A percentile compares a stretch with the other conserved stretches of the same genome.
Conservation (phyloP, 2,329 filamentous ascomycete species). For the Neoarthrinium moseri region DNA sequence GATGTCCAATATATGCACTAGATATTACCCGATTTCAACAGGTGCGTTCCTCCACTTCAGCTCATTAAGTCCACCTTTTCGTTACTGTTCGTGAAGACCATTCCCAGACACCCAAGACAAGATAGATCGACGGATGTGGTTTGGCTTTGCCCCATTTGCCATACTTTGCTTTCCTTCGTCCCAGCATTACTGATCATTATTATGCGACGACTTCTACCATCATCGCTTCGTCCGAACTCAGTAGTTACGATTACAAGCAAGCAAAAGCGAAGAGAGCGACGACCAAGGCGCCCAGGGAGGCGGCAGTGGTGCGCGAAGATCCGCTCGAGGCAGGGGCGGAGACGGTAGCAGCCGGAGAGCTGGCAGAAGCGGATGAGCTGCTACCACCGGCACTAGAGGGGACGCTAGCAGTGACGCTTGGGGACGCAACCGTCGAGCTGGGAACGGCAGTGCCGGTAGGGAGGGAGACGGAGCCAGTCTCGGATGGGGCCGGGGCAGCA, state of each 20-base stretch:
- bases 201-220: not conserved
- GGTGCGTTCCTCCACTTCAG: not conserved
- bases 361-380: slow-evolving; percentile 7
- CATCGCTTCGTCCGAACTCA: slow-evolving; percentile 5
- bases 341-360: slow-evolving; percentile 19
- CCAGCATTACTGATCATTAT: slow-evolving; percentile 7
- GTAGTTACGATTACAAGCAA: slow-evolving; percentile 33
- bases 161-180: not conserved
- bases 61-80: not conserved
- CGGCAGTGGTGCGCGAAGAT: slow-evolving; percentile 27
- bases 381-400: not conserved
- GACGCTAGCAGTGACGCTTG: slow-evolving; percentile 11
- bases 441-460: slow-evolving; percentile 7
- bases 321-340: slow-evolving; percentile 26
- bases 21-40: slow-evolving; percentile 5
- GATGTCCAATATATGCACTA: slow-evolving; percentile 5
- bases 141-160: not conserved
- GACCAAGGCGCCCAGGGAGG: slow-evolving; percentile 32
- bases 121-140: not conserved
- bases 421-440: slow-evolving; percentile 11
- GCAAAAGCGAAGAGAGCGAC: slow-evolving; percentile 30
- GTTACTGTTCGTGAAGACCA: not conserved
- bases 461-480: not conserved
- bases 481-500: slow-evolving; percentile 18
- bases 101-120: not conserved